Evolutionary conservation across 2,329 filamentous ascomycete genomes (phyloP).

Genomic region (Ophiosphaerella herpotricha): DNA sequence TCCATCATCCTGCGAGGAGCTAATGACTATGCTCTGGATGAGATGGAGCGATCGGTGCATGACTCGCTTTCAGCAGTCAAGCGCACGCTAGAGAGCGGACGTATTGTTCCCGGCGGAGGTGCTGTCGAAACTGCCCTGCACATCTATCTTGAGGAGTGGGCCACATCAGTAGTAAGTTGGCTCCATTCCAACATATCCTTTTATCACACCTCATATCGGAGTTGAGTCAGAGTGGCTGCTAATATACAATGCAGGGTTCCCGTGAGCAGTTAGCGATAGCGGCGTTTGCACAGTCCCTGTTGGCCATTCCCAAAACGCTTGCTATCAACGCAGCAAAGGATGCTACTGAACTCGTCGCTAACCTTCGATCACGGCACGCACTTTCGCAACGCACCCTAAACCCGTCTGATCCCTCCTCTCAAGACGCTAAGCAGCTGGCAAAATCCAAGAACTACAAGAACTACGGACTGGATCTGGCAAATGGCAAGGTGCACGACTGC

Average conservation of each 20-base stretch:
- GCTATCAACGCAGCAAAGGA: conserved; percentile 98
- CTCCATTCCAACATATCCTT: not conserved
- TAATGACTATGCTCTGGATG: conserved; percentile 95
- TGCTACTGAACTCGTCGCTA: conserved; percentile 89
- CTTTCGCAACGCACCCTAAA: conserved; percentile 79
- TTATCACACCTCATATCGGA: not conserved
- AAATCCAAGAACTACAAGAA: conserved; percentile 99
- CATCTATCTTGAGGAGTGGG: conserved; percentile 99
- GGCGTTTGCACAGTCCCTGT: conserved; percentile 93
- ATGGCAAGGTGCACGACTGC: conserved; percentile 89
- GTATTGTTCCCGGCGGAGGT: conserved; percentile 93
- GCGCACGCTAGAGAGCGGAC: conserved; percentile 93
- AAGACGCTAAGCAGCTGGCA: conserved; percentile 86
- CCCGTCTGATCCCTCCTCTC: conserved; percentile 67
- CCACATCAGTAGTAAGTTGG: conserved; percentile 79
- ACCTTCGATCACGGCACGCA: conserved; percentile 91
- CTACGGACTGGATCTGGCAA: conserved; percentile 89
- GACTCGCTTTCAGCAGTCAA: conserved; percentile 97
- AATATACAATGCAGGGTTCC: conserved; percentile 62
- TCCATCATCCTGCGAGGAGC: conserved; percentile 94
- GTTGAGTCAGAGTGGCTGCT: conserved; percentile 1
- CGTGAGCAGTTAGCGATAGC: conserved; percentile 97
- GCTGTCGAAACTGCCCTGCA: conserved; percentile 98
- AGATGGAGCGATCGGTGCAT: conserved; percentile 99
- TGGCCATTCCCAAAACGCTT: conserved; percentile 93